Base-by-base conservation (phyloP, 345 rosid genomes). In the Citrus cavaleriei region DNA sequence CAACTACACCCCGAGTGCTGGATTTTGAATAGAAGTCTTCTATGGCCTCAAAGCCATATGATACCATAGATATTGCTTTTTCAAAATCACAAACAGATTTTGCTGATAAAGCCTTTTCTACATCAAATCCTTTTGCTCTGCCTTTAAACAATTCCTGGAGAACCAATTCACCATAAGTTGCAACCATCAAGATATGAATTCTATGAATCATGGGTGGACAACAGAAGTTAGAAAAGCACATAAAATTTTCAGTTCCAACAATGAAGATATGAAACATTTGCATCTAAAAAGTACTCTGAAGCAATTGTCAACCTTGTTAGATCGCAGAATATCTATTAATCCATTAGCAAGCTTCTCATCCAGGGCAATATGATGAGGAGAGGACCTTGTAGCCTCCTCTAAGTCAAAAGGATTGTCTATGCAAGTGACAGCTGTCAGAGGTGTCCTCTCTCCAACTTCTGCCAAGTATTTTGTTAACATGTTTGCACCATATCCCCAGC, bases 321-420 rank as follows among this genome's bases (percentile, higher is more conserved):
- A 84, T 51, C 74, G 87, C 66, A 95, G 87, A 61, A 95, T 93
- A 82, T 92, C 91, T 55, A 87, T 83, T 73, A 95, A 84, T 75
- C 99, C 99, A 85, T 83, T 80, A 72, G 89, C 77, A 68, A 93
- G 97, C 84, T 83, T 88, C 77, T 85, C 81, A 83, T 92, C 92
- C 82, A 90, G 82, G 62, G 83, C 82, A 76, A 73, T 73, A 58
- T 77, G 82, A 79, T 85, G 81, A 46, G 93, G 90, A 68, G 89
- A 85, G 72, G 89, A 84, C 77, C 91, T 85, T 27, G 96, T 91
- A 69, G 86, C 90, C 90, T 95, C 97, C 84, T 95, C 96, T 68
- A 95, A 88, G 68, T 95, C 99, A 85, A 95, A 93, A 40, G 99
- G 99, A 85, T 83, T 95, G 82, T 95, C 92, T 74, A 95, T 91